Base-by-base conservation (phyloP, 345 rosid species). In the Gossypium raimondii region DNA sequence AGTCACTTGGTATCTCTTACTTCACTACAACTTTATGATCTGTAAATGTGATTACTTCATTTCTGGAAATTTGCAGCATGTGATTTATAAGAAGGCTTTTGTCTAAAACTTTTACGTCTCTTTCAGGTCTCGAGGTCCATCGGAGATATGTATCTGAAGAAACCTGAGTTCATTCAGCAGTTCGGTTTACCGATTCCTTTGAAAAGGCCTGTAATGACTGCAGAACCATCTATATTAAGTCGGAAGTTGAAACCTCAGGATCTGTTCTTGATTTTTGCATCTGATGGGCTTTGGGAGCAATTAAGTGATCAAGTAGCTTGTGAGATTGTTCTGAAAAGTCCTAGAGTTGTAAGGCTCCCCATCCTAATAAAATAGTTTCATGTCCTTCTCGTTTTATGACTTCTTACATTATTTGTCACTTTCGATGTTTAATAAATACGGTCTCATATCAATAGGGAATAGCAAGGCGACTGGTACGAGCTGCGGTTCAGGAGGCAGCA, bases 221-320 rank as follows among this genome's bases (percentile, higher is more conserved):
- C 90, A 72, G 90, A 83, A 52, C 90, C 90, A 2, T 85, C 90
- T 1, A 80, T 85, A 61, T 9, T 83, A 62, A 67, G 45, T 17
- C 81, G 86, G 65, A 79, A 78, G 66, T 70, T 87, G 69, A 77
- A 71, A 58, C 82, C 86, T 8, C 76, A 78, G 2, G 86, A 85
- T 70, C 43, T 78, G 67, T 87, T 87, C 76, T 57, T 87, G 73
- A 83, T 87, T 58, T 84, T 84, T 78, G 89, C 89, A 62, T 81
- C 89, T 27, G 89, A 86, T 76, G 89, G 89, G 38, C 88, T 87
- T 1, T 85, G 90, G 90, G 90, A 85, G 85, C 90, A 85, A 66
- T 45, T 83, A 68, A 87, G 78, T 73, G 90, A 87, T 58, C 84
- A 85, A 80, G 75, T 69, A 65, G 90, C 83, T 11, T 84, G 84